Evolutionary conservation across 345 rosid species (phyloP).

Genomic region (Bruguiera gymnorhiza): DNA sequence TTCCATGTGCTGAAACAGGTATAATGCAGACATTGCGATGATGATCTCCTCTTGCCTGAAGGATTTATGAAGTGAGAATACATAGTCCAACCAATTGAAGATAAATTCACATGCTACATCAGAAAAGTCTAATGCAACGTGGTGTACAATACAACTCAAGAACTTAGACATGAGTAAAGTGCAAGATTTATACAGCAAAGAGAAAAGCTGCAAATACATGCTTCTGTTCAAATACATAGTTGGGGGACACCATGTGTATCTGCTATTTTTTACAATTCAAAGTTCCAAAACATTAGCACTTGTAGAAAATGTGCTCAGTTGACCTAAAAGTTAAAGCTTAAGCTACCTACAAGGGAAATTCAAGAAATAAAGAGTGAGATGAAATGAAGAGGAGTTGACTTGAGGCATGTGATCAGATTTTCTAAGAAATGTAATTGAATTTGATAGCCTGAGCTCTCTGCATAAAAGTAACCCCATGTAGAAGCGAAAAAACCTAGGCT

Average conservation of each 20-base stretch:
- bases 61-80: conserved; percentile 11
- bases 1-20: conserved; percentile 98
- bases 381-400: background rate
- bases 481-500: background rate
- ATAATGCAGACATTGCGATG: conserved; percentile 96
- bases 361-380: background rate
- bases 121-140: background rate
- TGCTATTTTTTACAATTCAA: background rate
- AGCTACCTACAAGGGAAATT: background rate
- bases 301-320: background rate
- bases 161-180: background rate
- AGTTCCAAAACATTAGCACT: background rate
- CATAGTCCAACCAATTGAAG: background rate
- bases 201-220: background rate
- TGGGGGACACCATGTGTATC: background rate
- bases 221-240: background rate
- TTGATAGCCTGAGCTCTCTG: background rate
- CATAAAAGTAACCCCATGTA: background rate
- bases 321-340: background rate
- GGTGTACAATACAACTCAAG: background rate
- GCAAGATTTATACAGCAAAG: background rate
- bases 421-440: background rate
- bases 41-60: conserved; percentile 92
- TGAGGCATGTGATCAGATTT: background rate
- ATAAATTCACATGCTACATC: background rate